These are phyloP conservation scores for Gossypium schwendimanii DNA, from an alignment of 441 rosid species.

Conservation along the genomic window DNA sequence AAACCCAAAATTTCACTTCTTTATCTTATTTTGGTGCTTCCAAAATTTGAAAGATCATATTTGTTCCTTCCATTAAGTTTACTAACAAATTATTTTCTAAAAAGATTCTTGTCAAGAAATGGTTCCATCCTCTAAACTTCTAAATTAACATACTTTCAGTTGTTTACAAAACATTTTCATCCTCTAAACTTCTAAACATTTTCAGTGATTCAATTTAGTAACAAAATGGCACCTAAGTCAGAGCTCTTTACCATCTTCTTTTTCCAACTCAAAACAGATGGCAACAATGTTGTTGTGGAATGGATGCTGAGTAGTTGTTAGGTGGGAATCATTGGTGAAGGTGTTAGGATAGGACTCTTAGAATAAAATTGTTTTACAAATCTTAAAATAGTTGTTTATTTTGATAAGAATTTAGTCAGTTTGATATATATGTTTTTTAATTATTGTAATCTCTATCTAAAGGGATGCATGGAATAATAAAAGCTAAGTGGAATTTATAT, in stretches of 20 bases:
- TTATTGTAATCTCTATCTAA: background rate
- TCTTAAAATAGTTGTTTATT: background rate
- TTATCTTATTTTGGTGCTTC: background rate
- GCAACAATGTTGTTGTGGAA: background rate
- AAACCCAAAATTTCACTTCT: background rate
- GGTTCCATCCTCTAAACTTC: conserved; percentile 5
- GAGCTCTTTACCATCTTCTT: background rate
- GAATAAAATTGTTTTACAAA: background rate
- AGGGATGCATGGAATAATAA: background rate
- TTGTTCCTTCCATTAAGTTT: background rate
- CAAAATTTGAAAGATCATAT: background rate
- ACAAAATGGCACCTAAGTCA: background rate
- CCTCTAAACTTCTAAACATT: no score
- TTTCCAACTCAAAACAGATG: background rate
- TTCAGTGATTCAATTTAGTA: background rate
- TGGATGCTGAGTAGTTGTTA: no score
- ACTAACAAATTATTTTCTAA: background rate
- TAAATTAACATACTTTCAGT: background rate
- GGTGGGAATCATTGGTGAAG: no score
- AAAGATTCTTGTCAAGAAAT: background rate
- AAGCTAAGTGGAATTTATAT: background rate
- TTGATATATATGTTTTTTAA: background rate
- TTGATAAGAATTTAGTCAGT: background rate
- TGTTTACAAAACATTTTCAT: background rate
- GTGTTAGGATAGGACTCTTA: background rate